Conservation (phyloP, 78 protist species). For the Dictyostelium citrinum region DNA sequence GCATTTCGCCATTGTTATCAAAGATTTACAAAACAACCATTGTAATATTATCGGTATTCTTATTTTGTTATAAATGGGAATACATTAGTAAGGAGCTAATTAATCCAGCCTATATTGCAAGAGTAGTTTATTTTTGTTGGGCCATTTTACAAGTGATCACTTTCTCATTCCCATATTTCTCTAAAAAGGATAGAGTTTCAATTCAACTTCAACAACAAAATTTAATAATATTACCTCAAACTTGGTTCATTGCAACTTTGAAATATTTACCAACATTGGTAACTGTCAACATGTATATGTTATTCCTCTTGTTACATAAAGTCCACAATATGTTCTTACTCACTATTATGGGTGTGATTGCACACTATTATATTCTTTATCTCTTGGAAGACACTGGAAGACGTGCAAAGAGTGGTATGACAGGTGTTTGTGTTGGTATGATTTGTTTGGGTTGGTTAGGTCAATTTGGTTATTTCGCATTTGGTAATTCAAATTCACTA, state of each 20-base stretch:
- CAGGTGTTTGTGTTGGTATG: constrained; percentile 67
- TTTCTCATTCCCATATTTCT: constrained; percentile 38
- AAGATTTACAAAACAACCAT: constrained; percentile 4
- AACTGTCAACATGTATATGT: constrained; percentile 15
- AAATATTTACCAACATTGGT: constrained; percentile 58
- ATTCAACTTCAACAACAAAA: background rate
- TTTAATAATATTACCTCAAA: background rate
- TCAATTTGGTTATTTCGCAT: constrained; percentile 76
- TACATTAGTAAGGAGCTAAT: constrained; percentile 1
- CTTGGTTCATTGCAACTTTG: constrained; percentile 59
- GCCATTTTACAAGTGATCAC: background rate
- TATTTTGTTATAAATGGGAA: constrained; percentile 66
- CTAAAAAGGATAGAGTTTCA: constrained; percentile 35
- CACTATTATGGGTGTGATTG: constrained; percentile 30
- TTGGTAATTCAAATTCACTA: constrained; percentile 84
- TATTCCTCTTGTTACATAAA: constrained; percentile 55
- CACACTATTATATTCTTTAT: constrained; percentile 28
- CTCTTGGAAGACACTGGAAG: constrained; percentile 64
- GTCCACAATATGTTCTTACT: constrained; percentile 73
- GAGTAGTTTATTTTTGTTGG: constrained; percentile 38
- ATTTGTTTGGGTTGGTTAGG: constrained; percentile 74
- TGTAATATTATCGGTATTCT: background rate
- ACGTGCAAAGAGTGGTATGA: constrained; percentile 58
- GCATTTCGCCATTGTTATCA: constrained; percentile 3
- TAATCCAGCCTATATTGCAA: constrained; percentile 25